phyloP scores from a whole-genome alignment of 169 alveolate species.

The Plasmodium ovale region DNA sequence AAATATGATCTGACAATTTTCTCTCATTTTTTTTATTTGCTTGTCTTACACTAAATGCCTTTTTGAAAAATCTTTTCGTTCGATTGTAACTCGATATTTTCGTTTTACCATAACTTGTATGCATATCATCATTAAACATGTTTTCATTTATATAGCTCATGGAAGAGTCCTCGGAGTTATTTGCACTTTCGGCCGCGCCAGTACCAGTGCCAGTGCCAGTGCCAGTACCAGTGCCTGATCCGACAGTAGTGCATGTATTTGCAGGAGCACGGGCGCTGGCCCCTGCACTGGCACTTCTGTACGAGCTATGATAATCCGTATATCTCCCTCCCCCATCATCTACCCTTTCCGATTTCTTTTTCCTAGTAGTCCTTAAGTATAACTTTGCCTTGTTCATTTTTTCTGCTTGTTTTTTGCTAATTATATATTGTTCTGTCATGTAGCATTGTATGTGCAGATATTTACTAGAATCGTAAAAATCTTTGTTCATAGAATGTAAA shows the following conservation, averaged over 20 bases:
- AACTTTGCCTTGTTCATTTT: slow-evolving; percentile 62
- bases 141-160: slow-evolving; percentile 9
- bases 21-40: slow-evolving; percentile 27
- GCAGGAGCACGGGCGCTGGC: too few species aligned
- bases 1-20: slow-evolving; percentile 64
- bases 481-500: background rate
- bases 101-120: background rate
- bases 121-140: background rate
- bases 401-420: slow-evolving; percentile 67
- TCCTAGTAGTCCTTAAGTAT: slow-evolving; percentile 31
- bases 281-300: slow-evolving; percentile 1
- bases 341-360: slow-evolving; percentile 26
- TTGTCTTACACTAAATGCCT: slow-evolving; percentile 26
- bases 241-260: too few species aligned
- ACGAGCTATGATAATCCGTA: background rate
- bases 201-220: background rate
- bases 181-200: too few species aligned
- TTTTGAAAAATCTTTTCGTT: slow-evolving; percentile 51
- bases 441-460: slow-evolving; percentile 47
- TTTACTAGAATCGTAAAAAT: slow-evolving; percentile 27
- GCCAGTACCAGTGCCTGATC: background rate
- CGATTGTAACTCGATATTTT: slow-evolving; percentile 34
- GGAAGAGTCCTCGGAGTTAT: slow-evolving; percentile 10
- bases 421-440: slow-evolving; percentile 68
- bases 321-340: background rate